Evolutionary conservation across 2,329 filamentous ascomycete genomes (phyloP).

Genomic region (Aspergillus quadrilineatus): DNA sequence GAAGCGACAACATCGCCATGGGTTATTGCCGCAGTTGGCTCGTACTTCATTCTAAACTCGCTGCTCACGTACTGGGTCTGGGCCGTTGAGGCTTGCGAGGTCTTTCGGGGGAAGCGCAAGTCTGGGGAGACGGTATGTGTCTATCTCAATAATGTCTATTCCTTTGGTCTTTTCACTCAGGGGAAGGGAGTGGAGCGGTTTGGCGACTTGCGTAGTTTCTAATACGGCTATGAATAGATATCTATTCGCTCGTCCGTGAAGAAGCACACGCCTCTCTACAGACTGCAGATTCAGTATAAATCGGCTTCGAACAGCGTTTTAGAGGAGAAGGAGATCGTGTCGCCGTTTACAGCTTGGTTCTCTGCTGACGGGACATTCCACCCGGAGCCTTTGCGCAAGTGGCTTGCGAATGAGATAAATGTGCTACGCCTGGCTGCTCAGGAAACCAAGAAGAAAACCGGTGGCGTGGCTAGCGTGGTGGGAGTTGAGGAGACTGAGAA

Average conservation of each 20-base stretch:
- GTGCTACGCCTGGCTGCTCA: slow-evolving; percentile 52
- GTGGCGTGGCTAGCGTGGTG: slow-evolving; percentile 23
- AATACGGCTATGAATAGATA: slow-evolving; percentile 53
- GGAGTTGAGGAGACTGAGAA: slow-evolving; percentile 14
- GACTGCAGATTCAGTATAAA: slow-evolving; percentile 61
- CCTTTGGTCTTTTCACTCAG: too few species aligned
- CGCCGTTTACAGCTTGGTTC: slow-evolving; percentile 63
- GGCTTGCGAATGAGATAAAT: slow-evolving; percentile 59
- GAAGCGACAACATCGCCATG: slow-evolving; percentile 74
- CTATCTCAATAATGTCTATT: neutral
- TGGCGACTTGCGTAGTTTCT: neutral
- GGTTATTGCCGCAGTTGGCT: slow-evolving; percentile 73
- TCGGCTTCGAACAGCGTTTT: slow-evolving; percentile 40
- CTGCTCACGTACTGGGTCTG: slow-evolving; percentile 81
- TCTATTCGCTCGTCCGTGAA: slow-evolving; percentile 69
- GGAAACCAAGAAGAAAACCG: slow-evolving; percentile 35
- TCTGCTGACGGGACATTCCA: slow-evolving; percentile 58
- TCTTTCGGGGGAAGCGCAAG: slow-evolving; percentile 74
- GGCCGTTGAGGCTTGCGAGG: slow-evolving; percentile 73
- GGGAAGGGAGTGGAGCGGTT: too few species aligned
- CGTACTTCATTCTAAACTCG: slow-evolving; percentile 78
- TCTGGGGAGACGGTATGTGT: slow-evolving; percentile 62
- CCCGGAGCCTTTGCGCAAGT: slow-evolving; percentile 60
- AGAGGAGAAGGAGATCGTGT: slow-evolving; percentile 51
- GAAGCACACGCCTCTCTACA: slow-evolving; percentile 81